phyloP scores from a whole-genome alignment of 345 rosid species.

The Cardiospermum halicacabum region DNA sequence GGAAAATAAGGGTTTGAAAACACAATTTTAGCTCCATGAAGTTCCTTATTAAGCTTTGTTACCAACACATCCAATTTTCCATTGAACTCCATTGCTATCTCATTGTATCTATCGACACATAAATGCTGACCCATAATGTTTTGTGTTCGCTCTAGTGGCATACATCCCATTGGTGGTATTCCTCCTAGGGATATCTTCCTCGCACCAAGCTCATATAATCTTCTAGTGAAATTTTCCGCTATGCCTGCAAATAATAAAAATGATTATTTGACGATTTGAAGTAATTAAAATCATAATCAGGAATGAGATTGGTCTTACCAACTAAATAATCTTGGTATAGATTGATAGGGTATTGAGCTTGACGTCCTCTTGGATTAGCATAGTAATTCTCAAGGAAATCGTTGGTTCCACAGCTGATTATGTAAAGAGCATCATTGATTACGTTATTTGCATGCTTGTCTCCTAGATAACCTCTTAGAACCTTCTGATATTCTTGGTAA shows the following conservation, averaged over 20 bases:
- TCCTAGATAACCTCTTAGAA: slow-evolving; percentile 39
- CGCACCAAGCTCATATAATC: slow-evolving; percentile 44
- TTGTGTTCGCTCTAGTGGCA: slow-evolving; percentile 60
- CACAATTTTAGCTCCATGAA: slow-evolving; percentile 33
- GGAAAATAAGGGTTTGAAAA: slow-evolving; percentile 41
- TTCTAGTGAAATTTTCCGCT: slow-evolving; percentile 35
- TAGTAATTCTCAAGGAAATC: slow-evolving; percentile 64
- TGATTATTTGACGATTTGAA: not conserved
- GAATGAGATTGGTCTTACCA: not conserved
- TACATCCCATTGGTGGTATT: slow-evolving; percentile 62
- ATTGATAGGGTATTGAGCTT: slow-evolving; percentile 30
- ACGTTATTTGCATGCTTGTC: slow-evolving; percentile 22
- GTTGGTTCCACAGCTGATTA: slow-evolving; percentile 56
- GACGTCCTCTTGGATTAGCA: slow-evolving; percentile 30
- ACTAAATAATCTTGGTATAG: slow-evolving; percentile 39
- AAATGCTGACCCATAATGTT: slow-evolving; percentile 31
- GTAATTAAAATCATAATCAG: not conserved
- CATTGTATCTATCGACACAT: slow-evolving; percentile 41
- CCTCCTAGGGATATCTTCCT: slow-evolving; percentile 58
- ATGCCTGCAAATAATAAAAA: slow-evolving; percentile 21
- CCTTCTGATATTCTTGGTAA: slow-evolving; percentile 46
- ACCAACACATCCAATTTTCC: slow-evolving; percentile 29
- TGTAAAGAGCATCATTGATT: slow-evolving; percentile 34
- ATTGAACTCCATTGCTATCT: slow-evolving; percentile 46
- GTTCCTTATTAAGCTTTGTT: slow-evolving; percentile 32